Base-by-base conservation (phyloP, 345 rosid genomes). In the Leavenworthia alabamica region DNA sequence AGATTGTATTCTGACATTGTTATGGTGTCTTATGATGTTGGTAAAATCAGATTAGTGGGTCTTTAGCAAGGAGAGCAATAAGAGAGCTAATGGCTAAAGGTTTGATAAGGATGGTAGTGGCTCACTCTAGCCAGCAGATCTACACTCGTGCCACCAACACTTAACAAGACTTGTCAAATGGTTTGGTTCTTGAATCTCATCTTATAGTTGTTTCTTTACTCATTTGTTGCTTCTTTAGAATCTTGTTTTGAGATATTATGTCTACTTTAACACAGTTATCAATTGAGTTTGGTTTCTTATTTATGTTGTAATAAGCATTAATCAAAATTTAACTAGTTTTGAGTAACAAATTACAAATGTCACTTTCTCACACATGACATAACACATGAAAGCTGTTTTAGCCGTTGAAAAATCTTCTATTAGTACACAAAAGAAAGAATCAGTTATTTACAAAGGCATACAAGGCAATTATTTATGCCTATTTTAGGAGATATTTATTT, bases 71-170 rank as follows among this genome's bases (percentile, higher is more conserved):
- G 31, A 71, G 58, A 66, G 91, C 86, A 12, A 85, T 82, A 47
- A 75, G 76, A 76, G 91, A 85, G 53, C 73, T 82, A 51, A 78
- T 76, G 91, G 91, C 88, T 0, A 81, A 79, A 61, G 88, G 88
- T n/a, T 72, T 75, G 36, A 71, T 81, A 47, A 77, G 91, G 74
- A 85, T 81, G 85, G 73, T 85, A 3, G 60, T 77, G 14, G 54
- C 83, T 12, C 82, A 82, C 60, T 56, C 88, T 5, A 82, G 88
- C 75, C 88, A 83, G 75, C 79, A 83, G 73, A 83, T 85, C 63
- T 82, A 79, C 78, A 83, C 92, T 2, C 77, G 86, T 63, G 88
- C 85, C 5, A 83, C 86, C 63, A 78, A 85, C 76, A 76, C 86
- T 31, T 80, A 72, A n/a, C n/a, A n/a, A 53, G 52, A 22, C 22